Conservation (phyloP, 2,329 filamentous ascomycete genomes). For the Botryotinia narcissicola region DNA sequence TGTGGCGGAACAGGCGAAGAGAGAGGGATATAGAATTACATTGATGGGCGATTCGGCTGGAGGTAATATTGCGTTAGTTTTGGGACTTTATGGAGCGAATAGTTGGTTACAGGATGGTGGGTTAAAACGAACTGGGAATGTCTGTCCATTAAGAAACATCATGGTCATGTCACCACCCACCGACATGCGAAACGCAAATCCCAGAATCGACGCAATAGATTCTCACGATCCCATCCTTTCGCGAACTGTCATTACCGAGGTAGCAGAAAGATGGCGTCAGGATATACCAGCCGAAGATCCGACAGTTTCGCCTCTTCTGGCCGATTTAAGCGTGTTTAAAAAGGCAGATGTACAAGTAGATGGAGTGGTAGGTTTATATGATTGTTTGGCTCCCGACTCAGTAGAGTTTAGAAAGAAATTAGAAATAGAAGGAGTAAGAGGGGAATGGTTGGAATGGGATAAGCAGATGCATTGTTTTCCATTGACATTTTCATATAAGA, state of each 20-base stretch:
- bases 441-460: conserved; percentile 31
- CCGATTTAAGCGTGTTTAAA: conserved; percentile 25
- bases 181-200: conserved; percentile 27
- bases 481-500: background rate
- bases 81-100: background rate
- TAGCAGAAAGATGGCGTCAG: conserved; percentile 25
- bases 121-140: background rate
- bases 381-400: conserved; percentile 25
- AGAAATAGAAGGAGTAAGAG: conserved; percentile 21
- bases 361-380: conserved; percentile 27
- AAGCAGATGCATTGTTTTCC: conserved; percentile 33
- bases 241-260: conserved; percentile 23
- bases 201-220: conserved; percentile 25
- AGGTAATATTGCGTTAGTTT: background rate
- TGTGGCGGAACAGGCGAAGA: background rate
- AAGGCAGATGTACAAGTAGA: conserved; percentile 27
- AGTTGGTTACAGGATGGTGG: background rate
- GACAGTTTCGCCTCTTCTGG: conserved; percentile 26
- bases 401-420: conserved; percentile 27
- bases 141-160: conserved; percentile 23
- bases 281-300: conserved; percentile 23
- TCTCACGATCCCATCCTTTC: conserved; percentile 25
- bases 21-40: background rate
- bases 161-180: conserved; percentile 28
- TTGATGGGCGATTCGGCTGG: conserved; percentile 15